Evolutionary conservation across 1,284 basidiomycete genomes (phyloP).

Genomic region (Rhodotorula sp.): DNA sequence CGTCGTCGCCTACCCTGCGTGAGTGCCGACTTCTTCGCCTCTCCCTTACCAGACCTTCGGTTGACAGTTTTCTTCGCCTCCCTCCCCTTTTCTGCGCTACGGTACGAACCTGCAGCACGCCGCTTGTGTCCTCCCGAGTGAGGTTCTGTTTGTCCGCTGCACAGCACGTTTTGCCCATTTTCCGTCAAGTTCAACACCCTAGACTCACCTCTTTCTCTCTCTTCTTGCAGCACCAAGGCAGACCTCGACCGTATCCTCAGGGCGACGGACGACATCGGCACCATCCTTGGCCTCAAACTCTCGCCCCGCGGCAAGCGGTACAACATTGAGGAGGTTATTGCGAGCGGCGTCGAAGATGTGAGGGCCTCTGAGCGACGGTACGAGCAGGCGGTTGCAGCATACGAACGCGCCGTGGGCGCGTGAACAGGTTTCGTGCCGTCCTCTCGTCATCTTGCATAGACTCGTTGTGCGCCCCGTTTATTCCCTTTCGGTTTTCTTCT

Average conservation of each 20-base stretch:
- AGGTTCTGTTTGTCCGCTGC: constrained; percentile 92
- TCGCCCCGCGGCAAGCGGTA: constrained; percentile 48
- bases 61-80: neutral
- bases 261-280: constrained; percentile 91
- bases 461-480: neutral
- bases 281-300: constrained; percentile 69
- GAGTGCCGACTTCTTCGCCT: neutral
- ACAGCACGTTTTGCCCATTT: constrained; percentile 57
- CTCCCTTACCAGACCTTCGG: neutral
- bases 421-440: neutral
- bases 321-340: constrained; percentile 75
- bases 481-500: neutral
- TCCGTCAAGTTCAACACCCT: neutral
- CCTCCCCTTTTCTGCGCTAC: neutral
- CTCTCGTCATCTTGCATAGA: neutral
- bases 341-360: constrained; percentile 74
- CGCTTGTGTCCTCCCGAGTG: constrained; percentile 83
- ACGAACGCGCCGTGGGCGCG: neutral
- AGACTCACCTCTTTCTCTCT: neutral
- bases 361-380: constrained; percentile 35
- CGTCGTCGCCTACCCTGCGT: constrained; percentile 71
- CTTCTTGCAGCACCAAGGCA: constrained; percentile 69
- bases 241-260: constrained; percentile 84
- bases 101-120: constrained; percentile 56
- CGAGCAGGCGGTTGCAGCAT: neutral